phyloP scores from a whole-genome alignment of 2,329 filamentous ascomycete species.

The Leptographium procerum region DNA sequence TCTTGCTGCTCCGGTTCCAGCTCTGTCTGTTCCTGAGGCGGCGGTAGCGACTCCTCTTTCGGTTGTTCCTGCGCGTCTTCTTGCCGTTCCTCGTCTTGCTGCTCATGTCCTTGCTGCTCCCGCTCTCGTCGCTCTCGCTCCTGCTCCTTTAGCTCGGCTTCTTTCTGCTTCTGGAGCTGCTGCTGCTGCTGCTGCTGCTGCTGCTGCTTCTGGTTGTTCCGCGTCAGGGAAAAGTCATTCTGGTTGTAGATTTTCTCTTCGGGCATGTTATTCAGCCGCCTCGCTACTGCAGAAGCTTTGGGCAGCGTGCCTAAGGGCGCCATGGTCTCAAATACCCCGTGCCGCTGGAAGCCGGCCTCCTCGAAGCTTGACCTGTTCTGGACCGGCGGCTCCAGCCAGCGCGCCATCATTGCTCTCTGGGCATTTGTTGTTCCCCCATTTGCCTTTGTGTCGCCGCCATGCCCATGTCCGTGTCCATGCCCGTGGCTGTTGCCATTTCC shows the following conservation, averaged over 20 bases:
- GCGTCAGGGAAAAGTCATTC: background rate
- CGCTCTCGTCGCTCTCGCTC: background rate
- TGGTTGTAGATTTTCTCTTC: constrained; percentile 10
- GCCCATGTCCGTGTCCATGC: background rate
- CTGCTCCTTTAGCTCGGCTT: too few relatives aligned
- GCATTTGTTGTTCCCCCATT: constrained; percentile 19
- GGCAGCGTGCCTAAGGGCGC: constrained; percentile 66
- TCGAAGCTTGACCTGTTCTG: constrained; percentile 61
- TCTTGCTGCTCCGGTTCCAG: constrained; percentile 10
- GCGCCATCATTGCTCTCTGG: constrained; percentile 39
- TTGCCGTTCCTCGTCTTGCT: background rate
- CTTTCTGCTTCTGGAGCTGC: too few relatives aligned
- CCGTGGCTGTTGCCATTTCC: background rate
- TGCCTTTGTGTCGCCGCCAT: background rate
- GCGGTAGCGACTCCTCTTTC: background rate
- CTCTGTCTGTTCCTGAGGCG: background rate
- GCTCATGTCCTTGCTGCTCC: background rate
- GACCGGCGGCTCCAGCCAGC: constrained; percentile 47
- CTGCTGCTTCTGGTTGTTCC: background rate
- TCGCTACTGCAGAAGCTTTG: constrained; percentile 43
- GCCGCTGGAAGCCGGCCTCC: constrained; percentile 61
- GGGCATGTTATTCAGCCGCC: constrained; percentile 18
- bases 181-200: background rate
- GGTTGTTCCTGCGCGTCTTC: background rate
- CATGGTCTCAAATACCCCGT: constrained; percentile 76